Percentiles rank a stretch among this genome's conserved stretches.
Conservation (phyloP, 805 yeast species). For the Debaryomyces prosopidis region DNA sequence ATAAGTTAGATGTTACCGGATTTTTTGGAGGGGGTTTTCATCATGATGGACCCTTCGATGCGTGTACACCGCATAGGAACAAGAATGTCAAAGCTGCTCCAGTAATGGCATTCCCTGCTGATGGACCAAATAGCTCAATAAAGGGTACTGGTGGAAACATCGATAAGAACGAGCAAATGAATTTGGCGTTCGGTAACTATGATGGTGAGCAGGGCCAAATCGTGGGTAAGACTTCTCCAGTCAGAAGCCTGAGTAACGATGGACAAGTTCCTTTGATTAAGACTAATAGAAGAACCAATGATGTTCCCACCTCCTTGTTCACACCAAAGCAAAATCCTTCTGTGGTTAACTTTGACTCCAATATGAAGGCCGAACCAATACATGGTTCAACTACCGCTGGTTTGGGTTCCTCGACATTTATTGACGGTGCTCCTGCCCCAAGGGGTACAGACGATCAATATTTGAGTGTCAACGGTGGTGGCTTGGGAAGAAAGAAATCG, state of each 20-base stretch:
- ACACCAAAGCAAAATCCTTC: slow-evolving; percentile 52
- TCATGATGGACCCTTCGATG: slow-evolving; percentile 99
- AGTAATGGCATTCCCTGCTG: slow-evolving; percentile 90
- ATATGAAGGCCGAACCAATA: slow-evolving; percentile 63
- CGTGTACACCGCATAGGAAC: slow-evolving; percentile 95
- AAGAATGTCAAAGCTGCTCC: slow-evolving; percentile 77
- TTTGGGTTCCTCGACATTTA: slow-evolving; percentile 85
- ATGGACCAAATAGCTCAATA: slow-evolving; percentile 89
- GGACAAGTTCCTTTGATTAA: slow-evolving; percentile 14
- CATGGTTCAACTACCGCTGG: slow-evolving; percentile 90
- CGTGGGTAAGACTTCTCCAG: slow-evolving; percentile 25
- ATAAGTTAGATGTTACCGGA: slow-evolving; percentile 93
- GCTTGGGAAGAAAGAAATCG: slow-evolving; percentile 81
- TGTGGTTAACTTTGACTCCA: slow-evolving; percentile 70
- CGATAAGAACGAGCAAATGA: slow-evolving; percentile 53
- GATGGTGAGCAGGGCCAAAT: slow-evolving; percentile 45
- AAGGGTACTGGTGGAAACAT: slow-evolving; percentile 60
- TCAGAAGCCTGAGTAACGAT: slow-evolving; percentile 9
- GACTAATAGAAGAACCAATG: slow-evolving; percentile 17
- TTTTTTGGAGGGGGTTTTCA: slow-evolving; percentile 93
- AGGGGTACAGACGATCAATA: slow-evolving; percentile 25
- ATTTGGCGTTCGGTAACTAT: slow-evolving; percentile 74
- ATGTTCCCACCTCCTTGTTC: slow-evolving; percentile 20
- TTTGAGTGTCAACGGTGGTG: slow-evolving; percentile 30
- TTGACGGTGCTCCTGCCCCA: slow-evolving; percentile 95